Conservation (phyloP, 179 eudicot species). For the Gypsophila paniculata region DNA sequence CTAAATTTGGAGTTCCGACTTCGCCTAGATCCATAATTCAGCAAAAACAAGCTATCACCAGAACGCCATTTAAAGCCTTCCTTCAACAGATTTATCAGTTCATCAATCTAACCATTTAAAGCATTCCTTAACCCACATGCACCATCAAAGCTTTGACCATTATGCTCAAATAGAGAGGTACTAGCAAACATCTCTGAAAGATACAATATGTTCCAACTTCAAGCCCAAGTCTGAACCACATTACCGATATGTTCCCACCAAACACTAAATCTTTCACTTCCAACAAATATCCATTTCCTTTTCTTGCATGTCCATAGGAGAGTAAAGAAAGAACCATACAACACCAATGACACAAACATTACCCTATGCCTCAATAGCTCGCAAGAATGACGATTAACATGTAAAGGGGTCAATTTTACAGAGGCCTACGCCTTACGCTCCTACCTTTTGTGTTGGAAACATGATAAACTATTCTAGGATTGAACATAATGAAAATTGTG, state of each 20-base stretch:
- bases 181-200: constrained; percentile 1
- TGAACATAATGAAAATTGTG: too few species aligned
- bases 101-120: neutral
- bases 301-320: neutral
- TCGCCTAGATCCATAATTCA: neutral
- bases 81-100: neutral
- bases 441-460: too few species aligned
- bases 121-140: neutral
- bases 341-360: too few species aligned
- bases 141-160: neutral
- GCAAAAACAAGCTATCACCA: neutral
- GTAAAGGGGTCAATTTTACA: too few species aligned
- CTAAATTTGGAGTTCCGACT: neutral
- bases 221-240: neutral
- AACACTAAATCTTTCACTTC: neutral
- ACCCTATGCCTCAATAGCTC: too few species aligned
- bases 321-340: neutral
- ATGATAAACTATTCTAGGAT: too few species aligned
- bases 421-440: too few species aligned
- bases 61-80: neutral
- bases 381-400: too few species aligned
- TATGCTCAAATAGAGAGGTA: neutral
- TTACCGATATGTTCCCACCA: neutral
- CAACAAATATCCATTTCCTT: neutral
- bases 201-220: neutral